Base-by-base conservation (phyloP, 2,329 filamentous ascomycete genomes). In the Sordariomycetes sp. region DNA sequence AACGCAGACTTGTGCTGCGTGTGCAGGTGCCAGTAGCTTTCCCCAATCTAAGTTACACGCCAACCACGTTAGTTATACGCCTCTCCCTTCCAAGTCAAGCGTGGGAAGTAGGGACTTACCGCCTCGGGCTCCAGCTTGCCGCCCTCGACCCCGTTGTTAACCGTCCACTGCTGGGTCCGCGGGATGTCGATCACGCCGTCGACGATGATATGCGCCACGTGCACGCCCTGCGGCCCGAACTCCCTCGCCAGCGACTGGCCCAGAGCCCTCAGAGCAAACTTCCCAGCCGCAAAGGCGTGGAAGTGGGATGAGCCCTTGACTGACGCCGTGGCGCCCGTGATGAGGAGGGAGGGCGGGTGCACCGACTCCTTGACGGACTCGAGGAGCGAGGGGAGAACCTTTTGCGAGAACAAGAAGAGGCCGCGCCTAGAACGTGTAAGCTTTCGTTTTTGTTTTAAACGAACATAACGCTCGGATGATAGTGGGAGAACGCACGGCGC, bases 181-280 rank as follows among this genome's bases (percentile, higher is more conserved):
- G 88, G 88, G 58, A 88, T 91, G 69, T 95, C 88, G 69, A 96
- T 96, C 1, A 89, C 80, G 0, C 90, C 91, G 67, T 96, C 91
- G 58, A 95, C 86, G 60, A 96, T 83, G 5, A 86, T 84, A 72
- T 95, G 89, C 0, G 87, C 82, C 1, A 96, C 87, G 69, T 96
- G 91, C 1, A 96, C 81, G 2, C 91, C 91, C 69, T 89, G 78
- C 0, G 91, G 90, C 0, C 88, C 89, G 70, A 94, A 96, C 69
- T 96, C 91, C 59, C 87, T 81, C 0, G 90, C 88, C 28, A 96
- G 76, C 37, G 82, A 87, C 70, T 93, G 89, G 0, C 81, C 79
- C 55, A 95, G 72, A 0, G 86, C 89, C 35, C 91, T 79, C 64
- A 88, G 74, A 3, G 89, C 90, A 68, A 90, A 95, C 69, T 95